Evolutionary conservation across 2,329 filamentous ascomycete species (phyloP).

Genomic region (Diaporthe sp.): DNA sequence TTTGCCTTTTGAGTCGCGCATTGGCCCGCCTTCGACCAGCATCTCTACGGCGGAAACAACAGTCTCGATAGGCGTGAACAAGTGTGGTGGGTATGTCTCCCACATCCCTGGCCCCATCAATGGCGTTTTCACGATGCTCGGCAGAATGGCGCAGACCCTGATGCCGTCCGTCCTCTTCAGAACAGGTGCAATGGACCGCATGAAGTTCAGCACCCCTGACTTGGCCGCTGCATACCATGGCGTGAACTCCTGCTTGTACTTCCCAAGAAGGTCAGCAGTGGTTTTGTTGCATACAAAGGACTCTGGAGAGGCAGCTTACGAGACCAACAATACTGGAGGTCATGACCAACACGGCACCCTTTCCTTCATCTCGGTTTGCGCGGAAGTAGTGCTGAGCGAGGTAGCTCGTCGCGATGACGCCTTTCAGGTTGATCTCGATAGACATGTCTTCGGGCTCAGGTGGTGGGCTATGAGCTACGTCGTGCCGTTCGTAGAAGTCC

Average conservation of each 20-base stretch:
- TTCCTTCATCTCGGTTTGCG: neutral
- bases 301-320: neutral
- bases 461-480: neutral
- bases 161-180: neutral
- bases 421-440: conserved; percentile 12
- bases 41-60: neutral
- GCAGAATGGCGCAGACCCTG: neutral
- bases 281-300: rapidly evolving
- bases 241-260: conserved; percentile 14
- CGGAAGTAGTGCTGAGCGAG: conserved; percentile 10
- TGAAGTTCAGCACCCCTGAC: conserved; percentile 3
- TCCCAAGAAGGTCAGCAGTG: neutral
- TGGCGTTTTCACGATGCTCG: conserved; percentile 9
- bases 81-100: conserved; percentile 13
- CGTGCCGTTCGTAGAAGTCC: neutral
- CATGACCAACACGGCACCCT: neutral
- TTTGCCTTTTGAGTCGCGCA: neutral
- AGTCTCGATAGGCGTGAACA: conserved; percentile 6
- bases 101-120: conserved; percentile 14
- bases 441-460: conserved; percentile 7
- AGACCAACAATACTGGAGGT: conserved; percentile 6
- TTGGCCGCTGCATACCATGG: neutral
- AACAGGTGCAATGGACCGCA: conserved; percentile 2
- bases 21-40: neutral
- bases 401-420: neutral